Evolutionary conservation across 169 alveolate genomes (phyloP).

Genomic region (Perkinsus olseni): DNA sequence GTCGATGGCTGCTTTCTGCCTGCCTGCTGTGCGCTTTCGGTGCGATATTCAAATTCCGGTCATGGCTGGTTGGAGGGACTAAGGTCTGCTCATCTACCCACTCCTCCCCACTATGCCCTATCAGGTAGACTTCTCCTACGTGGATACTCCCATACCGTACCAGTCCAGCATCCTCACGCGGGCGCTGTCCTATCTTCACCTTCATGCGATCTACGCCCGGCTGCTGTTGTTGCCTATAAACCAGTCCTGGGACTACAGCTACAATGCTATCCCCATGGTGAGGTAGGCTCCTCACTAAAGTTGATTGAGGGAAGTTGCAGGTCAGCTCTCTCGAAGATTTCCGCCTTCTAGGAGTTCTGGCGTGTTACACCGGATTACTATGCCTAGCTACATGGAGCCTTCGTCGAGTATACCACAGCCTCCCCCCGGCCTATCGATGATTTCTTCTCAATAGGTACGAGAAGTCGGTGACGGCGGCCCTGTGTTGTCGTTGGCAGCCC

Average conservation of each 20-base stretch:
- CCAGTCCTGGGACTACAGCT: conserved; percentile 3
- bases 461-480: not conserved
- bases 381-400: not conserved
- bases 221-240: not conserved
- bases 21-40: not conserved
- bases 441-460: not conserved
- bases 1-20: not conserved
- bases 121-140: not conserved
- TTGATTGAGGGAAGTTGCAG: not conserved
- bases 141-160: conserved; percentile 1
- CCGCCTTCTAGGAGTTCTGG: not conserved
- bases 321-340: not conserved
- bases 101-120: not conserved
- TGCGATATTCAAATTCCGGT: not conserved
- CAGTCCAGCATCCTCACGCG: not conserved
- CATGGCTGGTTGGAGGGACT: not conserved
- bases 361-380: not conserved
- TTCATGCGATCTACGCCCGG: not conserved
- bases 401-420: not conserved
- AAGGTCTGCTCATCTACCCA: not conserved
- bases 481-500: not conserved
- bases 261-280: conserved; percentile 1
- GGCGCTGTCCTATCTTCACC: not conserved
- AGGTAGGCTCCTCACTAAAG: not conserved
- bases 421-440: not conserved